Conservation (phyloP, 768 basidiomycete species). For the Tulasnella calospora region DNA sequence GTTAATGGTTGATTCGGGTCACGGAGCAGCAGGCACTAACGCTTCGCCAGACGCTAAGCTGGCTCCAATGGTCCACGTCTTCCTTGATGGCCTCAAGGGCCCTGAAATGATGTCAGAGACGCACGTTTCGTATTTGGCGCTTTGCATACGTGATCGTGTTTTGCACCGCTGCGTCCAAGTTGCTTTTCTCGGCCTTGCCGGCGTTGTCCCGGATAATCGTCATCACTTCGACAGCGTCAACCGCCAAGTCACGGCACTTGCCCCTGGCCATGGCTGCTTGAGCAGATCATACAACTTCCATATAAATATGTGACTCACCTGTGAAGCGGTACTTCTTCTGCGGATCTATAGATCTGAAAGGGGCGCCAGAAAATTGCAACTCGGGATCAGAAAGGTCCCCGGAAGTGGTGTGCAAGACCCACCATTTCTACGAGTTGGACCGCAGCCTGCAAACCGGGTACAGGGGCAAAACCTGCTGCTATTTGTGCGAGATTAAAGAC, state of each 20-base stretch:
- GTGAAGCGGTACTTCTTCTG: slow-evolving; percentile 5
- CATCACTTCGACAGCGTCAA: slow-evolving; percentile 4
- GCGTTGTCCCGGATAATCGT: slow-evolving; percentile 15
- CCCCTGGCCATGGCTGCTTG: neutral
- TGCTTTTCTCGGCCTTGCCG: slow-evolving; percentile 13
- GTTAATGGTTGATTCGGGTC: neutral
- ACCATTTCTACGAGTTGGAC: slow-evolving; percentile 1
- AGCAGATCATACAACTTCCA: neutral
- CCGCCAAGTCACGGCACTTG: neutral
- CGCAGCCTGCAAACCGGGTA: slow-evolving; percentile 1
- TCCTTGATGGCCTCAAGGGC: neutral
- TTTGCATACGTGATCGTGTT: neutral
- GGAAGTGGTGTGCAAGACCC: neutral
- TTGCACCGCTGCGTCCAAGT: slow-evolving; percentile 10
- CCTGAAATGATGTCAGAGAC: neutral
- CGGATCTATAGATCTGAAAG: slow-evolving; percentile 7
- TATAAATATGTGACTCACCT: neutral
- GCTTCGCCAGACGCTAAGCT: neutral
- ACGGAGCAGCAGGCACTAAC: neutral
- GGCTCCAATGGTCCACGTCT: neutral
- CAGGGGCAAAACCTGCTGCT: neutral
- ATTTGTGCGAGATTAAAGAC: neutral
- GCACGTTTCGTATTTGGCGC: neutral
- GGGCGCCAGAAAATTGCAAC: neutral
- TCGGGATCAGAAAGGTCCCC: neutral